Conservation (phyloP, 345 rosid genomes). For the Camelina sativa region DNA sequence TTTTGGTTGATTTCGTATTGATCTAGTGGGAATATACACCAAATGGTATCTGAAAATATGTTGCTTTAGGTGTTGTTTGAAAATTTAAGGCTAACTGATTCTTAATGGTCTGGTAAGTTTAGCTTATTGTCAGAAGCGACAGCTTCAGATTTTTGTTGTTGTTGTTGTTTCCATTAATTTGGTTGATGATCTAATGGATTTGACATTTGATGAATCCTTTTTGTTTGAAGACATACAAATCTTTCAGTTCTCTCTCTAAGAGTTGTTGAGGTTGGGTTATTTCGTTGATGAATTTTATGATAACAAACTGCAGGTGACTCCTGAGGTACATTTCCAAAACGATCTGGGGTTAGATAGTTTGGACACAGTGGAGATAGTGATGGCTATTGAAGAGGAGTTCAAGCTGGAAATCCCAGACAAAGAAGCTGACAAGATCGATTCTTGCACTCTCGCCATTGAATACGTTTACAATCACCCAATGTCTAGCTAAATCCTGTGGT, state of each 20-base stretch:
- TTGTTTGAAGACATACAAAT: conserved; percentile 11
- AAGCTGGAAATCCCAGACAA: conserved; percentile 93
- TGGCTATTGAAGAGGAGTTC: conserved; percentile 98
- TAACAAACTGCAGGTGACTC: conserved; percentile 56
- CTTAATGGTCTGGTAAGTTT: conserved; percentile 7
- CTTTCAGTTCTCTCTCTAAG: background rate
- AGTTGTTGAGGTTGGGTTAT: background rate
- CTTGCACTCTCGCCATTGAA: conserved; percentile 82
- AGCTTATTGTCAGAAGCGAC: background rate
- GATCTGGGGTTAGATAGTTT: conserved; percentile 90
- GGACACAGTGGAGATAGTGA: conserved; percentile 91
- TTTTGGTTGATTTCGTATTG: conserved; percentile 2
- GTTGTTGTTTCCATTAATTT: conserved; percentile 14
- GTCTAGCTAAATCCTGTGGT: conserved; percentile 52
- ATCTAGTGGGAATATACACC: background rate
- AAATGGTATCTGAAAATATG: conserved; percentile 6
- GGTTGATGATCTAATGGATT: background rate
- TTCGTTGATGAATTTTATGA: background rate
- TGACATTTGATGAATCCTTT: background rate
- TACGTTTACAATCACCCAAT: conserved; percentile 84
- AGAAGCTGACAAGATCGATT: conserved; percentile 93
- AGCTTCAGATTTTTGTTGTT: conserved; percentile 1
- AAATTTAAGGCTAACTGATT: background rate
- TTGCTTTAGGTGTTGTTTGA: background rate
- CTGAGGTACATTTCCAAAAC: conserved; percentile 84